phyloP scores from a whole-genome alignment of 768 basidiomycete species.

The Agaricus subrufescens region DNA sequence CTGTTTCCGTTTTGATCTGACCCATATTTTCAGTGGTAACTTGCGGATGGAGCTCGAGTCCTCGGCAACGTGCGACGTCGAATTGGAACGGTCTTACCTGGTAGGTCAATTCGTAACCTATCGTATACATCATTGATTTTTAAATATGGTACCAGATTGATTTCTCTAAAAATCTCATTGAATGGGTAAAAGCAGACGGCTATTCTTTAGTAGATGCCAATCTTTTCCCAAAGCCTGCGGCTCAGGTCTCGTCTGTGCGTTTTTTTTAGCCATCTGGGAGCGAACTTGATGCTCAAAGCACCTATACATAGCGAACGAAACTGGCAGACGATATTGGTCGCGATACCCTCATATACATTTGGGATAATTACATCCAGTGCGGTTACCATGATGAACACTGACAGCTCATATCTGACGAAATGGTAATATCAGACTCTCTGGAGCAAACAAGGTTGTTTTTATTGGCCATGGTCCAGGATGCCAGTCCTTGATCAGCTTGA shows the following conservation, averaged over 20 bases:
- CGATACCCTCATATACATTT: constrained; percentile 76
- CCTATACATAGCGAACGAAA: constrained; percentile 30
- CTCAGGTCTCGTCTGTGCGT: background rate
- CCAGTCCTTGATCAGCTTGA: constrained; percentile 66
- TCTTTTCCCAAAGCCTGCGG: constrained; percentile 58
- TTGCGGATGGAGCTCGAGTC: constrained; percentile 80
- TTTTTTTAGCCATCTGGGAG: background rate
- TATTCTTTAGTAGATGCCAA: constrained; percentile 87
- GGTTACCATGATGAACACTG: constrained; percentile 20
- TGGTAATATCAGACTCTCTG: constrained; percentile 51
- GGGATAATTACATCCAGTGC: constrained; percentile 96
- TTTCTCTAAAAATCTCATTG: constrained; percentile 72
- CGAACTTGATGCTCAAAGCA: background rate
- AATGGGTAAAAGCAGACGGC: constrained; percentile 64
- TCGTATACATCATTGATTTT: background rate
- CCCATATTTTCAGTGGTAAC: constrained; percentile 63
- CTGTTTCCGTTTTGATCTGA: background rate
- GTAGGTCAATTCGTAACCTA: constrained; percentile 33
- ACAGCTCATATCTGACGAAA: background rate
- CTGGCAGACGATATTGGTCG: constrained; percentile 39
- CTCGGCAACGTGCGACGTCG: constrained; percentile 64
- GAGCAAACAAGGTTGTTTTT: constrained; percentile 68
- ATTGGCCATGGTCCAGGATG: constrained; percentile 89
- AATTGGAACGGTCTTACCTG: constrained; percentile 80
- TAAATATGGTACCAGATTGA: constrained; percentile 60